Evolutionary conservation across 768 basidiomycete species (phyloP), one percentile per base, ranked within the genome.

Genomic region (Kwoniella europaea): DNA sequence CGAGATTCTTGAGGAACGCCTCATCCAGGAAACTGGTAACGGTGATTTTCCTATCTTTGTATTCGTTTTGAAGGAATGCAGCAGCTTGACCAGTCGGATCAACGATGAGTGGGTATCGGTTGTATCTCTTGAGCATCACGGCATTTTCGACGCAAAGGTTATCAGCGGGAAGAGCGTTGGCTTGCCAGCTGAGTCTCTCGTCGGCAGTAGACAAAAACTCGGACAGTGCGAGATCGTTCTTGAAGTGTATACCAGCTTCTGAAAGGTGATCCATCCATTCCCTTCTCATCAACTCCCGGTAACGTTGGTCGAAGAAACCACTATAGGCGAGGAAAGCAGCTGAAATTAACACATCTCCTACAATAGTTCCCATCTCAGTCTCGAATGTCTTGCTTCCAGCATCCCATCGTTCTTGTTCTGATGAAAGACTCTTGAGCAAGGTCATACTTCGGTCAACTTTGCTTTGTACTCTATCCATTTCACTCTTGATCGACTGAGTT

Each of bases 1-100:
- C 97, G 75, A 99, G 86, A 55, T 97, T 94, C 85, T 99, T 99
- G 78, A 98, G 88, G 91, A 99, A 98, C 0, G 96, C 92, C 82
- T 97, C 95, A 79, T 99, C 96, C 72, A 98, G 86, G 91, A 98
- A 99, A 81, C 95, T 98, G 2, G 97, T 99, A 67, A 97, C 92
- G 1, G 94, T 93, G 80, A 99, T 96, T 86, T 98, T 98, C 76
- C 94, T 90, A 59, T 97, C 92, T 83, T 90, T 91, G 87, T 95
- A 95, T 80, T 97, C 92, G 77, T 96, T 95, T 73, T 94, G 87
- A 63, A 99, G 85, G 89, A 94, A 99, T 10, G 90, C 88, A 0
- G 94, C 95, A 6, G 97, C 97, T 82, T 99, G 97, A 16, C 95
- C 97, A 4, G 96, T 97, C 4, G 97, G 97, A 82, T 99, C 97